Base-by-base conservation (phyloP, 2,329 filamentous ascomycete species). In the Neopestalotiopsis sp. region DNA sequence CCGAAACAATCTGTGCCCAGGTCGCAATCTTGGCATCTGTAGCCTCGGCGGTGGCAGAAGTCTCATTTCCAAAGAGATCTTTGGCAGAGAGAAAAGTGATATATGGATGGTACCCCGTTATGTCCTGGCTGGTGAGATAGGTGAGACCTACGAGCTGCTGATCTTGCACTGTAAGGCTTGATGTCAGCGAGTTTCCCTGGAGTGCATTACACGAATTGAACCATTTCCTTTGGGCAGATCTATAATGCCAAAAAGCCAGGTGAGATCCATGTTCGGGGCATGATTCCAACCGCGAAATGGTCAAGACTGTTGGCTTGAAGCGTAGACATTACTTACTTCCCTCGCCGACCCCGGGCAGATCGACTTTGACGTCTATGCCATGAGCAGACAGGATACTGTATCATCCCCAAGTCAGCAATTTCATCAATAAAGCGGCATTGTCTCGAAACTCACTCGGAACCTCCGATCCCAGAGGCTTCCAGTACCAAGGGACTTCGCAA, bases 401-500 rank as follows among this genome's bases (percentile, higher is more conserved):
- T 53, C 45, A 12, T n/a, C 20, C 17, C n/a, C 32, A 1, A 7
- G 32, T 34, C 34, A 63, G 30, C 6, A 20, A 6, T 12, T 42
- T 40, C 20, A 38, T 14, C 34, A n/a, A 9, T 2, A n/a, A 9
- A 45, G 14, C 14, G 40, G 7, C 9, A 20, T 42, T n/a, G 2
- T 17, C 40, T 53, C 13, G 2, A 4, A 4, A 68, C 68, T 64
- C 53, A 73, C 69, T 42, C 61, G 4, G 75, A 68, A 57, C 79
- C 77, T 0, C 86, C 85, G 24, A 88, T 81, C 0, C 86, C 86
- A 1, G 85, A 87, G 9, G 79, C 79, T 68, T 86, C 81, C 0
- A 88, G 80, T 7, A 88, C 80, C 1, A 81, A 76, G 0, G 86
- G 85, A 28, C 32, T 30, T 30, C 38, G 32, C 7, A 24, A 30